Conservation (phyloP, 805 yeast species). For the Barnettozyma californica region DNA sequence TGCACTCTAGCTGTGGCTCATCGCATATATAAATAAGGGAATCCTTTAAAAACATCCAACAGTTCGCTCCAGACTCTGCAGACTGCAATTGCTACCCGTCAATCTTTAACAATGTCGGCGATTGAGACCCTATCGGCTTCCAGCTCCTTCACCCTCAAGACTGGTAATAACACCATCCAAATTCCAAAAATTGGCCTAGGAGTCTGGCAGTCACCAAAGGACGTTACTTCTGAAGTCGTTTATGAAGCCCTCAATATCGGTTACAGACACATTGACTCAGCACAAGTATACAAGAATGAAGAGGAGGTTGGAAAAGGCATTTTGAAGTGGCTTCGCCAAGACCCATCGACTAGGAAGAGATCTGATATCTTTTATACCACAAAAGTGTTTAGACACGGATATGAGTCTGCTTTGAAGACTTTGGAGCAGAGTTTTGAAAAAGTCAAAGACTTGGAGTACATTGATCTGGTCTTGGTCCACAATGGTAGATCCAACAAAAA, state of each 20-base stretch:
- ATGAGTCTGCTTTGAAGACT: conserved; percentile 47
- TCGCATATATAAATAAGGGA: too few relatives aligned
- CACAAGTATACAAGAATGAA: conserved; percentile 63
- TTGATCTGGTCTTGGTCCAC: conserved; percentile 65
- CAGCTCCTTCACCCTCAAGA: neutral
- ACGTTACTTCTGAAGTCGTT: conserved; percentile 26
- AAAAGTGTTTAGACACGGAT: conserved; percentile 35
- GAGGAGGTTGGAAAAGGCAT: conserved; percentile 61
- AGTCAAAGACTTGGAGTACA: conserved; percentile 50
- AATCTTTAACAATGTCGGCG: too few relatives aligned
- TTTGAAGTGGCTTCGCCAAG: conserved; percentile 42
- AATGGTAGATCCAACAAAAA: conserved; percentile 48
- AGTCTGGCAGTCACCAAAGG: conserved; percentile 9
- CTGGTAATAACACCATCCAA: neutral
- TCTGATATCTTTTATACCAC: conserved; percentile 36
- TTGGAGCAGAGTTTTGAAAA: conserved; percentile 46
- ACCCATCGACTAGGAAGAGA: conserved; percentile 45
- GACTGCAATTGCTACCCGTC: too few relatives aligned
- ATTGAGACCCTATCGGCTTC: neutral
- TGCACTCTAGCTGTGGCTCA: too few relatives aligned
- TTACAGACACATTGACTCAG: conserved; percentile 69
- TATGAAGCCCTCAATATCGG: conserved; percentile 57
- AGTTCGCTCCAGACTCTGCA: too few relatives aligned
- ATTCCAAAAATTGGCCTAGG: conserved; percentile 11
- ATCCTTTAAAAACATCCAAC: too few relatives aligned